These are phyloP conservation scores for Xenoacremonium recifei DNA, from an alignment of 2,329 filamentous ascomycete genomes.

Conservation along the genomic window DNA sequence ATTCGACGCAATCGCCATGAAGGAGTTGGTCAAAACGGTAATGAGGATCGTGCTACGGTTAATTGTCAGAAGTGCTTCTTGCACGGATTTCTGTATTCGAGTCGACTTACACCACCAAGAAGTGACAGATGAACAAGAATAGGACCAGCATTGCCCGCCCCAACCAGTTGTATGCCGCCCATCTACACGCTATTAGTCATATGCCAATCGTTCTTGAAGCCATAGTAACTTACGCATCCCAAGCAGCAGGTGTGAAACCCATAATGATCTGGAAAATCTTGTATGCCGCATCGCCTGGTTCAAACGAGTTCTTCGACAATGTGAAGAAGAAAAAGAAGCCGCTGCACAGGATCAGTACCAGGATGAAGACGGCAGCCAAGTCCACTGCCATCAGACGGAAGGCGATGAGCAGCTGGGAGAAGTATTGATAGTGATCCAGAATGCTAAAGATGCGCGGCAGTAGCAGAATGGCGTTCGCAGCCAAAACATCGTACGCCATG, in stretches of 20 bases:
- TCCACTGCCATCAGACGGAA: constrained; percentile 94
- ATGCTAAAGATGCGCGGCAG: constrained; percentile 91
- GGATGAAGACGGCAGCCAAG: constrained; percentile 76
- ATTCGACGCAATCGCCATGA: constrained; percentile 92
- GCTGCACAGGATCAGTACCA: constrained; percentile 85
- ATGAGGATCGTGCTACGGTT: constrained; percentile 75
- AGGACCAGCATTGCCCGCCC: constrained; percentile 74
- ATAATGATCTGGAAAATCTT: constrained; percentile 91
- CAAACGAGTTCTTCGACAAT: constrained; percentile 69
- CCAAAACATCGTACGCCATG: constrained; percentile 91
- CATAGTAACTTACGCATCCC: constrained; percentile 66
- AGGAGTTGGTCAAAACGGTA: constrained; percentile 93
- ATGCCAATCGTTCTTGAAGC: background rate
- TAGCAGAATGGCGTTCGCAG: constrained; percentile 83
- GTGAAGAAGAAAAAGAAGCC: constrained; percentile 96
- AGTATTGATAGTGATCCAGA: constrained; percentile 93
- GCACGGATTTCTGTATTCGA: background rate
- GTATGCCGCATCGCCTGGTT: constrained; percentile 76
- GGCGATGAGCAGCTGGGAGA: constrained; percentile 89
- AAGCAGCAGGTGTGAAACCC: constrained; percentile 93
- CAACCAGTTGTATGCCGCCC: constrained; percentile 72
- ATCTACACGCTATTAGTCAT: constrained; percentile 40
- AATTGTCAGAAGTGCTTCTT: constrained; percentile 4
- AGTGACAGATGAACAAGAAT: constrained; percentile 93
- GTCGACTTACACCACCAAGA: constrained; percentile 70